Evolutionary conservation across 2,329 filamentous ascomycete genomes (phyloP).

Genomic region (Penicillium paneum): DNA sequence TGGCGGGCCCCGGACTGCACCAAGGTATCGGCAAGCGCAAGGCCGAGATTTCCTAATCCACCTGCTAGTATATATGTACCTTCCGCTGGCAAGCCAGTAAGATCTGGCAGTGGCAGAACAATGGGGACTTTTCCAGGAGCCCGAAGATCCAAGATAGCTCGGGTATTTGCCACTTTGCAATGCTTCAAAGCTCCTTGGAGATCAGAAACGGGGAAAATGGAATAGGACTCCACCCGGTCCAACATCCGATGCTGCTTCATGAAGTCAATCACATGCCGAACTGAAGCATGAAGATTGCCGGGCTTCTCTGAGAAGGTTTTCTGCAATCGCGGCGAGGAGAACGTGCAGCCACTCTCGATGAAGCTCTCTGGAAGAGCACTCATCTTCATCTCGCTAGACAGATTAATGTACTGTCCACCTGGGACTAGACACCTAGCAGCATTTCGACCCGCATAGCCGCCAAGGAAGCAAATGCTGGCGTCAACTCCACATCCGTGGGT

Average conservation of each 20-base stretch:
- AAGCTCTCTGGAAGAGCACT: conserved; percentile 19
- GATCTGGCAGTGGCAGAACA: conserved; percentile 10
- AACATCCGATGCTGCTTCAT: conserved; percentile 16
- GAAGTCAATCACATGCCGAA: conserved; percentile 13
- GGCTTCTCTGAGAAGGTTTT: conserved; percentile 17
- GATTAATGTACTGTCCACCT: conserved; percentile 19
- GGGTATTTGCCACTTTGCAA: conserved; percentile 6
- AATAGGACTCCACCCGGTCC: conserved; percentile 11
- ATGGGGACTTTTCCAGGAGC: conserved; percentile 15
- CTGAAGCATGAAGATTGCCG: conserved; percentile 11
- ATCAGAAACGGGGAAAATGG: conserved; percentile 10
- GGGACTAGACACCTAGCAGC: conserved; percentile 12
- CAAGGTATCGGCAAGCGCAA: conserved; percentile 20
- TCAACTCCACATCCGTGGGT: conserved; percentile 19
- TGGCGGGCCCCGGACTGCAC: conserved; percentile 19
- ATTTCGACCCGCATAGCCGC: conserved; percentile 13
- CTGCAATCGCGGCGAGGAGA: conserved; percentile 15
- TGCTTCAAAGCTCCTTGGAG: conserved; percentile 10
- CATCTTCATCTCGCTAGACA: conserved; percentile 18
- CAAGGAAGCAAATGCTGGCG: conserved; percentile 14
- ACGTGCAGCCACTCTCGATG: conserved; percentile 18
- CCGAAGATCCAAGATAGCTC: conserved; percentile 14
- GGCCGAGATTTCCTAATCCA: conserved; percentile 23
- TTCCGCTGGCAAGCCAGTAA: conserved; percentile 5
- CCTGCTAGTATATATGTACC: conserved; percentile 23